Conservation (phyloP, 192 early-diverging fungal species). For the Backusella tuberculispora region DNA sequence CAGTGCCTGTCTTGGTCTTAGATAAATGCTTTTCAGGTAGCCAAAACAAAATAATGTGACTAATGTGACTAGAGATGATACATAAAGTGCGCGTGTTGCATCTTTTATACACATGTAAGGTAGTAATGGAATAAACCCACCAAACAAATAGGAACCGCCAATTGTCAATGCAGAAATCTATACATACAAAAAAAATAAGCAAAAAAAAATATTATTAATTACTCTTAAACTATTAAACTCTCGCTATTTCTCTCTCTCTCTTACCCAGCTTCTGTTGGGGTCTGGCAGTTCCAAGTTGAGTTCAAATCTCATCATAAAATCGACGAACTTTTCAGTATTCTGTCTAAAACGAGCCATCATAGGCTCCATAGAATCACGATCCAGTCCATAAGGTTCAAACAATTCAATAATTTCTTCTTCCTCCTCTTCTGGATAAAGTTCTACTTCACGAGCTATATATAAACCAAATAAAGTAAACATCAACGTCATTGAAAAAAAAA, state of each 20-base stretch:
- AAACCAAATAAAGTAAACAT: not conserved
- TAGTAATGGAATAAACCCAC: constrained; percentile 58
- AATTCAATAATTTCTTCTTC: constrained; percentile 59
- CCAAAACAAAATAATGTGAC: constrained; percentile 60
- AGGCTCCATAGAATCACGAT: constrained; percentile 48
- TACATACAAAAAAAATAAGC: too few relatives aligned
- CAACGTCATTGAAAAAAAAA: not conserved
- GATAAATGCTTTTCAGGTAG: constrained; percentile 42
- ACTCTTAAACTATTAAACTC: not conserved
- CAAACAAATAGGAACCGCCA: constrained; percentile 58
- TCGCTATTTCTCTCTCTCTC: not conserved
- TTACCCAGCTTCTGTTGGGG: constrained; percentile 47
- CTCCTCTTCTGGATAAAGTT: constrained; percentile 52
- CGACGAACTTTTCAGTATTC: constrained; percentile 51
- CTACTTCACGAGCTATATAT: constrained; percentile 42
- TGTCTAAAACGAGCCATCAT: constrained; percentile 47
- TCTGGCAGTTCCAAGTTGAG: constrained; percentile 57
- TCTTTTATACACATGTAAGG: constrained; percentile 53
- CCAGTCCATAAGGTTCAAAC: constrained; percentile 62
- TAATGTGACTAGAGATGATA: constrained; percentile 52
- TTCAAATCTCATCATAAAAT: constrained; percentile 69
- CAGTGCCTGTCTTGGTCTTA: constrained; percentile 33
- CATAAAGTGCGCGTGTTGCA: constrained; percentile 40
- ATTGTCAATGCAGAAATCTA: constrained; percentile 59
- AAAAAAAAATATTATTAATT: too few relatives aligned